Base-by-base conservation (phyloP, 225 moss, liverwort and hornwort genomes). In the Sphagnum tenellum region DNA sequence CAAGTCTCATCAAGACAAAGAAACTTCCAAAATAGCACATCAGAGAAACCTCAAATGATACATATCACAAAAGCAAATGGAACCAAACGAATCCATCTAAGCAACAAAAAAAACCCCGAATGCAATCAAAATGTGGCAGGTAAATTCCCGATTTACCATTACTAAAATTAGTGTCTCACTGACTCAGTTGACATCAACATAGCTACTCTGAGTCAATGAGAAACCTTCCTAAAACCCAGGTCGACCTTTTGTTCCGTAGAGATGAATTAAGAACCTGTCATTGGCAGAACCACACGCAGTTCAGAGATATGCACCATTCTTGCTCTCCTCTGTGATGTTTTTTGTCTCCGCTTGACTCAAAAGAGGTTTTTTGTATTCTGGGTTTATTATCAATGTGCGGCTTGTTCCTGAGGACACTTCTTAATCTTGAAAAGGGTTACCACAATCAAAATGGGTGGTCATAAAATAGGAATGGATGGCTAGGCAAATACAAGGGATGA, bases 261-360 rank as follows among this genome's bases (percentile, higher is more conserved):
- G 52, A 52, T 52, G 6, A 6, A 52, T 6, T 6, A 52, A 52
- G 52, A 65, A 92, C 92, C 88, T 90, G 92, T 89, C 78, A 92
- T 69, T 59, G 95, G 95, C 64, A 96, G 79, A 59, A 81, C 88
- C 64, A 96, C 45, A 66, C 92, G 86, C 86, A 88, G 81, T 70
- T 96, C 92, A 12, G 89, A 79, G 47, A 92, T 83, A 77, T 88
- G 88, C 47, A 90, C 95, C 95, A 92, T 96, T 68, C 71, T 74
- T 75, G 46, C 62, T 66, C 69, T 53, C 29, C 29, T 29, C 29
- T 29, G 29, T 29, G 29, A 29, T 29, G 29, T 29, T 29, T 29
- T 29, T 29, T 0, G 29, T 29, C 29, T 29, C 29, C 29, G 29
- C 29, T 29, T 29, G 29, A 29, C 29, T 29, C 29, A 29, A 29